phyloP scores from a whole-genome alignment of 495 filamentous ascomycete genomes.

The Trichocladium antarcticum region DNA sequence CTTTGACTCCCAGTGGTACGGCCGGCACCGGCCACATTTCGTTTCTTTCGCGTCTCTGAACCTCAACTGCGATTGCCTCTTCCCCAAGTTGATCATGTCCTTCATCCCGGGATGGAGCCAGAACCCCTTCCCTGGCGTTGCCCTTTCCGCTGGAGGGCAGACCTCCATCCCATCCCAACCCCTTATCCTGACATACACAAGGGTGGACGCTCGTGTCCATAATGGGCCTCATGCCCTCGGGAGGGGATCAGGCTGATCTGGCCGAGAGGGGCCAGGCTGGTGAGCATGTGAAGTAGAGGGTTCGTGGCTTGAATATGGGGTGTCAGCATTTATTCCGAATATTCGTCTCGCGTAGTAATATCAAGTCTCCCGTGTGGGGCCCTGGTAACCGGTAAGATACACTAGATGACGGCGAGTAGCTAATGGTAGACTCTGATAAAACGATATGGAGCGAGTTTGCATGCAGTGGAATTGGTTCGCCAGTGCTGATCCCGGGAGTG shows the following conservation, averaged over 20 bases:
- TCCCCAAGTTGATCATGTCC: background rate
- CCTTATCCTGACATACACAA: constrained; percentile 2
- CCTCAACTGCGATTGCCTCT: background rate
- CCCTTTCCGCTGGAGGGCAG: constrained; percentile 44
- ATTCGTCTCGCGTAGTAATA: too few relatives aligned
- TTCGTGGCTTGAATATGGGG: background rate
- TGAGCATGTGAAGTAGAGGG: background rate
- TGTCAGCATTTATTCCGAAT: too few relatives aligned
- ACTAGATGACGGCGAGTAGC: too few relatives aligned
- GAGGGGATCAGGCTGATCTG: background rate
- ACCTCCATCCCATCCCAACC: constrained; percentile 37
- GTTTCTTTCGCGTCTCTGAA: background rate
- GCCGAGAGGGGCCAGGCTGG: constrained; percentile 1
- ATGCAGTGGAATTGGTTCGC: too few relatives aligned
- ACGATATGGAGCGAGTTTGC: too few relatives aligned
- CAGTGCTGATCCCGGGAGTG: too few relatives aligned
- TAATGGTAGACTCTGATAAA: too few relatives aligned
- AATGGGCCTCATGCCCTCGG: constrained; percentile 36
- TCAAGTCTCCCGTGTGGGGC: too few relatives aligned
- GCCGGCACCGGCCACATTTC: background rate
- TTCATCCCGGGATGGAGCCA: constrained; percentile 26
- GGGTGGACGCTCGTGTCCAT: constrained; percentile 41
- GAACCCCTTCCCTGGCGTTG: constrained; percentile 27
- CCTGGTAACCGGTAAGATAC: too few relatives aligned
- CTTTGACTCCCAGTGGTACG: background rate